Evolutionary conservation across 1,139 yeast genomes (phyloP).

Genomic region (Suhomyces atakaporum): DNA sequence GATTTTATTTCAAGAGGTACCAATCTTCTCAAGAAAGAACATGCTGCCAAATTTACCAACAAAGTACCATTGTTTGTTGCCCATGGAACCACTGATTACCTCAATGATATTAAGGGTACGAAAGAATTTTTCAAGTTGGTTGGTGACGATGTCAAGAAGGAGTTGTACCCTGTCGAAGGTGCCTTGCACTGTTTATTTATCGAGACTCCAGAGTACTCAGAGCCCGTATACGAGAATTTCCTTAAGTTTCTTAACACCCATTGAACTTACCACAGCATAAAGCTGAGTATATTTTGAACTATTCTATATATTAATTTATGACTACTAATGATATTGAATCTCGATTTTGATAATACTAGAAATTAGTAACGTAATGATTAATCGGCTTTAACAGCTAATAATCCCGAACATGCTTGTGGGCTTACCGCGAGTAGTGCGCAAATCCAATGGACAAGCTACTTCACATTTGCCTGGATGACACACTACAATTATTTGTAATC

Average conservation of each 20-base stretch:
- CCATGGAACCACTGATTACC: constrained; percentile 42
- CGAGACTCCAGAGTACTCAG: constrained; percentile 28
- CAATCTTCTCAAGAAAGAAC: constrained; percentile 43
- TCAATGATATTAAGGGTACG: constrained; percentile 60
- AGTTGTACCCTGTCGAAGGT: constrained; percentile 29
- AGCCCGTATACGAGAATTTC: background rate
- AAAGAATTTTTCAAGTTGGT: constrained; percentile 46
- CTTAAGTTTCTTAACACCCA: constrained; percentile 4
- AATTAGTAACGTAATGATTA: too few species aligned
- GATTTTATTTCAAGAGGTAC: constrained; percentile 72
- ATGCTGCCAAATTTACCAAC: constrained; percentile 45
- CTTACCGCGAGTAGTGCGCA: too few species aligned
- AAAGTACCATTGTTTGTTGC: constrained; percentile 35
- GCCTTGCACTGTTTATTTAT: constrained; percentile 49
- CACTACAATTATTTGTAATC: too few species aligned
- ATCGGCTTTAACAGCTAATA: too few species aligned
- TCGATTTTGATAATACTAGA: too few species aligned
- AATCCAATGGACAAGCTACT: too few species aligned
- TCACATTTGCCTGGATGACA: too few species aligned
- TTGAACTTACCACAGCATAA: too few species aligned
- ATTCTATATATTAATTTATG: too few species aligned
- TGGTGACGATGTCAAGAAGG: constrained; percentile 30
- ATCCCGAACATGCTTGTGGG: too few species aligned
- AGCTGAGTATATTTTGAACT: too few species aligned
- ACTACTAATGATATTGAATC: too few species aligned